phyloP scores from a whole-genome alignment of 306 rosid genomes.

The Begonia fuchsioides region DNA sequence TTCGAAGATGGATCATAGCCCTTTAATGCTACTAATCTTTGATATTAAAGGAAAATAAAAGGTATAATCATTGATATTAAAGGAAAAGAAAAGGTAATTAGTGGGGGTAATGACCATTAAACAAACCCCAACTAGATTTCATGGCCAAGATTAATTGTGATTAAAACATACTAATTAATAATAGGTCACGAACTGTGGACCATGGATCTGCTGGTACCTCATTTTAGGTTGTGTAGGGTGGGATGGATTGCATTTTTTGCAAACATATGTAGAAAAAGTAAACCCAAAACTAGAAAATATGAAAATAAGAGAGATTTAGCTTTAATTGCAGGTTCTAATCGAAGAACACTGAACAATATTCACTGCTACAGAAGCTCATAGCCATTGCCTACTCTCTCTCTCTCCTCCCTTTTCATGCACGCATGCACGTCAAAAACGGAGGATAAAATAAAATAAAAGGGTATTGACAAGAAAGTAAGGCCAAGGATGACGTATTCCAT shows the following conservation, averaged over 20 bases:
- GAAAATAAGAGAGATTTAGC: too few relatives aligned
- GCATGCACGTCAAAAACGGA: neutral
- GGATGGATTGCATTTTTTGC: constrained; percentile 6
- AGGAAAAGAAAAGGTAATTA: neutral
- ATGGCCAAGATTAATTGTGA: neutral
- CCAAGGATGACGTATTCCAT: constrained; percentile 30
- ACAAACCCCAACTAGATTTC: too few relatives aligned
- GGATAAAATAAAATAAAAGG: neutral
- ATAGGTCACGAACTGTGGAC: constrained; percentile 1
- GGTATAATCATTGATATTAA: neutral
- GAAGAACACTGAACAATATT: too few relatives aligned
- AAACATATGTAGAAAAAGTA: neutral
- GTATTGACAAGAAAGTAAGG: constrained; percentile 23
- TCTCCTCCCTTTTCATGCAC: neutral
- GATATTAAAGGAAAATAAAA: neutral
- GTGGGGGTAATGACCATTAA: neutral
- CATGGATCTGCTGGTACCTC: neutral
- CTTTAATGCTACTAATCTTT: too few relatives aligned
- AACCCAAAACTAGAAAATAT: too few relatives aligned
- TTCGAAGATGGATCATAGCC: too few relatives aligned
- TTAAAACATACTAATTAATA: neutral
- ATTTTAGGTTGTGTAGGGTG: constrained; percentile 4
- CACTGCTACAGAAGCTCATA: too few relatives aligned
- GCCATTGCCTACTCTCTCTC: neutral
- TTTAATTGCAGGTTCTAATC: too few relatives aligned